Conservation (phyloP, 371 early-diverging fungal species). For the Paraphysoderma sedebokerense region DNA sequence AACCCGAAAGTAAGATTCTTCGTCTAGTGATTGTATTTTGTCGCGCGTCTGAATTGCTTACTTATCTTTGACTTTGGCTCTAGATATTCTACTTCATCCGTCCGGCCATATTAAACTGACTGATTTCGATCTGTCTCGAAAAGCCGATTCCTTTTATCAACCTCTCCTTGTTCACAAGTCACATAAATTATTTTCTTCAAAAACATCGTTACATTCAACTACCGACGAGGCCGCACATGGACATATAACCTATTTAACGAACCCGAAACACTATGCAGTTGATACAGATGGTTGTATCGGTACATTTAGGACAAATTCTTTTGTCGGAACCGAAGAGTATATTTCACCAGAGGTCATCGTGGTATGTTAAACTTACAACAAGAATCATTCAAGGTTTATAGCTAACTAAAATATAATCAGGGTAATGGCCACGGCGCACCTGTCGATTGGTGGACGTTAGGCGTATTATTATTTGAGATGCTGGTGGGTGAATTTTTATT, state of each 20-base stretch:
- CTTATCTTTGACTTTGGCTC: not conserved
- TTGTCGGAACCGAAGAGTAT: conserved; percentile 95
- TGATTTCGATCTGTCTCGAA: conserved; percentile 90
- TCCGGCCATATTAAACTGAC: conserved; percentile 94
- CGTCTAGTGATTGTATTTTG: not conserved
- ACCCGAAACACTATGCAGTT: too few relatives aligned
- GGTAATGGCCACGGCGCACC: conserved; percentile 6
- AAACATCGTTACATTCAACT: too few relatives aligned
- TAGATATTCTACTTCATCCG: conserved; percentile 63
- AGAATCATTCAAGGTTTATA: not conserved
- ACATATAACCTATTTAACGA: too few relatives aligned
- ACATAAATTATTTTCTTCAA: not conserved
- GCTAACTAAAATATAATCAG: too few relatives aligned
- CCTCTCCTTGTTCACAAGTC: conserved; percentile 34
- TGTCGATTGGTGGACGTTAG: conserved; percentile 98
- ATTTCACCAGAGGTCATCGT: conserved; percentile 78
- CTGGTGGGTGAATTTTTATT: conserved; percentile 27
- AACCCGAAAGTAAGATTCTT: conserved; percentile 80
- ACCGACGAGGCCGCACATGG: too few relatives aligned
- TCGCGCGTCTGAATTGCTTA: not conserved
- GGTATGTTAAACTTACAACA: conserved; percentile 1
- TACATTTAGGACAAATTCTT: conserved; percentile 76
- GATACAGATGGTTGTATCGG: conserved; percentile 79
- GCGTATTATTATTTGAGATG: conserved; percentile 94
- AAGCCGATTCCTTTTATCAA: conserved; percentile 49